Evolutionary conservation across 306 rosid genomes (phyloP), one percentile per base, ranked within the genome.

Genomic region (Rosa lucieae): DNA sequence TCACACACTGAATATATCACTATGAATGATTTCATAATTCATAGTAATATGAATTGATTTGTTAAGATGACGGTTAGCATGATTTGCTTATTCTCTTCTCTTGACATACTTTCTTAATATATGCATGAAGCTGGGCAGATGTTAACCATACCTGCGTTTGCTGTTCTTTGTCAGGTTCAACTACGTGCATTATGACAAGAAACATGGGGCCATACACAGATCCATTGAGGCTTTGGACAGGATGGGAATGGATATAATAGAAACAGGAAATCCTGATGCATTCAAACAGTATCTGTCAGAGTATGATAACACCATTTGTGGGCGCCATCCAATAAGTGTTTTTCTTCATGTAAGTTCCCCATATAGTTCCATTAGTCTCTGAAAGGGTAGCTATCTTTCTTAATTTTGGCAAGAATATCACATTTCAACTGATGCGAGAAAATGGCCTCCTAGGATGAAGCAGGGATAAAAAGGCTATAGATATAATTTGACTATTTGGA

Each of bases 221-320:
- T 96, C 97, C 55, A 96, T 96, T 71, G 99, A 96, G 87, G 98
- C 93, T 58, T 78, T 96, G 85, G 99, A 96, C 82, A 86, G 56
- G 86, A 96, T 93, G 98, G 98, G 99, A 76, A 96, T 96, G 97
- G 98, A 89, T 72, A 89, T 90, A 79, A 96, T 96, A 69, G 99
- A 96, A 90, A 84, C 93, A 10, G 98, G 99, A 75, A 92, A 93
- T 82, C 92, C 99, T 55, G 97, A 89, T 83, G 92, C 89, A 66
- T 96, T 96, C 92, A 96, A 91, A 79, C 74, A 84, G 44, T 96
- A 96, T 88, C 86, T 90, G 67, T 39, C 6, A 35, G 89, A 96
- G 72, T 96, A 87, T 81, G 94, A 91, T 46, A 93, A 96, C 85
- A 96, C 98, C 79, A 96, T 96, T 70, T 96, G 99, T 75, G 99